These are phyloP conservation scores for Boletellus deceptivus DNA, from an alignment of 1,284 basidiomycete species.

Conservation along the genomic window DNA sequence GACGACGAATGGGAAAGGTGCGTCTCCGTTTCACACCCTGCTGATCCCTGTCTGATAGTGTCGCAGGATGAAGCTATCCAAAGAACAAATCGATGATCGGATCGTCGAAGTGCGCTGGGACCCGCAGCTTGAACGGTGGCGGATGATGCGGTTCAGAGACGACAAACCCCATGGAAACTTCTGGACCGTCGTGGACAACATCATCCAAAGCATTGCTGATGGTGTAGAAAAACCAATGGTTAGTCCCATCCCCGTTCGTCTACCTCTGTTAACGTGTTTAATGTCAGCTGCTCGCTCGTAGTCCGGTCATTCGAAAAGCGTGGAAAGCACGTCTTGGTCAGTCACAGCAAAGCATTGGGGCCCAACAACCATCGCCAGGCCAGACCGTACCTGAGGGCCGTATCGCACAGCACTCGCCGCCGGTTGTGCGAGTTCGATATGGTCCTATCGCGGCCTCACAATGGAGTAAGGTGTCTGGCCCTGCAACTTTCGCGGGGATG, in stretches of 20 bases:
- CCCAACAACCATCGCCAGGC: constrained; percentile 11
- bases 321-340: constrained; percentile 58
- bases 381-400: constrained; percentile 23
- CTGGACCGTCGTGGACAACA: constrained; percentile 76
- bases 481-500: constrained; percentile 58
- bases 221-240: constrained; percentile 87
- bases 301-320: constrained; percentile 56
- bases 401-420: constrained; percentile 18
- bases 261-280: constrained; percentile 10
- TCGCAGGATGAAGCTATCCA: constrained; percentile 76
- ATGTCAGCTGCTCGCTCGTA: constrained; percentile 59
- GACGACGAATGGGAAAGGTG: constrained; percentile 94
- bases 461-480: constrained; percentile 74
- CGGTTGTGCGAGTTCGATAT: constrained; percentile 49
- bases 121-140: constrained; percentile 63
- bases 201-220: constrained; percentile 85
- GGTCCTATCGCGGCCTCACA: constrained; percentile 59
- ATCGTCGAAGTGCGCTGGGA: constrained; percentile 96
- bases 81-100: constrained; percentile 90
- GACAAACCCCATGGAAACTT: constrained; percentile 93
- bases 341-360: constrained; percentile 26
- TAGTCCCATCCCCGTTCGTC: constrained; percentile 27
- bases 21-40: constrained; percentile 30
- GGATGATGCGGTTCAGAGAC: constrained; percentile 87
- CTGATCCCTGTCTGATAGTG: constrained; percentile 8